Base-by-base conservation (phyloP, 139 green algal genomes). In the Chlamydomonas eustigma region DNA sequence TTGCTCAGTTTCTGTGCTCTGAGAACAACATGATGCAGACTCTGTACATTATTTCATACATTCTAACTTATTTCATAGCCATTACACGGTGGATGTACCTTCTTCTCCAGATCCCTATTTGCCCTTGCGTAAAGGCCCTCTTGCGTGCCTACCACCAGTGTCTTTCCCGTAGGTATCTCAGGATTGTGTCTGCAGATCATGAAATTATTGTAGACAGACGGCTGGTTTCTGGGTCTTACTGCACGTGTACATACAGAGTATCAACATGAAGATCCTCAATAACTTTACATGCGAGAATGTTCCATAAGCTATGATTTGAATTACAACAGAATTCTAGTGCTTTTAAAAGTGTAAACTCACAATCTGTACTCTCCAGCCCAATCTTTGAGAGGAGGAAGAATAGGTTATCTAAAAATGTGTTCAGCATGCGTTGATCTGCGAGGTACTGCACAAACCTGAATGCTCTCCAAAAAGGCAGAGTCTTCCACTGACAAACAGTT, bases 381-480 rank as follows among this genome's bases (percentile, higher is more conserved):
- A 38, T 80, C 72, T 0, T 38, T 70, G 50, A 18, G 44, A 18
- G 18, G 12, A 58, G 44, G 44, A 58, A 18, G 18, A 12, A 58
- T 12, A 58, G 44, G 44, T 12, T 58, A 58, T 8, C 12, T 64
- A 3, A 76, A 30, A 6, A 18, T 58, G 44, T 12, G 12, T 18
- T 28, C 18, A 18, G 44, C 44, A 12, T 58, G 12, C 12, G 44
- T 28, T 12, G 44, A 58, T 12, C 44, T 18, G 18, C 18, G 44
- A 28, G 44, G 44, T 28, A 28, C 12, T 64, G 25, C 3, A 39
- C 64, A 39, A 4, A 50, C 78, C 75, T 4, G 70, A 77, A 37
- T 94, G 90, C 75, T 94, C 90, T n/a, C 90, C 90, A 67, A 94
- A 86, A 3, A 94, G 63, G 76, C 87, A 92, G 0, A 94, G 64